A percentile compares a stretch with the other conserved stretches of the same genome.
Evolutionary conservation across 176 grass and related monocot genomes (phyloP).

Genomic region (Avena eriantha): DNA sequence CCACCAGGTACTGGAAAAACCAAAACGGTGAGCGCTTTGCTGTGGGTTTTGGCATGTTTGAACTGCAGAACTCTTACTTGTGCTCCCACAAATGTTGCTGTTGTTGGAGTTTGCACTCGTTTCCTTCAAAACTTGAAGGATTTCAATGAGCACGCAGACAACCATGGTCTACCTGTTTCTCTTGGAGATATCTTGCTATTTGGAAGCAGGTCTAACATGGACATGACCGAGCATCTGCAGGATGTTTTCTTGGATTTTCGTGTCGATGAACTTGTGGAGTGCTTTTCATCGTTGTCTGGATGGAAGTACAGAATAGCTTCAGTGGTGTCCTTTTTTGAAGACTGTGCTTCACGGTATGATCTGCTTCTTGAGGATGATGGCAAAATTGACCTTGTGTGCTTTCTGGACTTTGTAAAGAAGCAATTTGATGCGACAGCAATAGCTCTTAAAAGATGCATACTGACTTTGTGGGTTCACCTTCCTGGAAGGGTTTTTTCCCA

Average conservation of each 20-base stretch:
- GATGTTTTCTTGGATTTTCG: constrained; percentile 83
- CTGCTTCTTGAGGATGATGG: constrained; percentile 42
- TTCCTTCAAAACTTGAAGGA: constrained; percentile 58
- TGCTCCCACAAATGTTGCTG: constrained; percentile 81
- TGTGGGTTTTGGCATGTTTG: constrained; percentile 58
- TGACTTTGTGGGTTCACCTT: constrained; percentile 59
- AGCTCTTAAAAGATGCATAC: constrained; percentile 55
- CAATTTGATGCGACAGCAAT: constrained; percentile 44
- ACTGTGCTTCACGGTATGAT: constrained; percentile 52
- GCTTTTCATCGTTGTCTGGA: constrained; percentile 58
- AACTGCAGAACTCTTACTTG: constrained; percentile 75
- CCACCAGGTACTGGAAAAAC: constrained; percentile 94
- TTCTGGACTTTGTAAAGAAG: constrained; percentile 62
- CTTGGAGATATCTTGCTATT: constrained; percentile 71
- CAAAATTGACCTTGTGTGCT: constrained; percentile 7
- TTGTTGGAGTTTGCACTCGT: constrained; percentile 62
- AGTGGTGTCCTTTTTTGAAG: constrained; percentile 63
- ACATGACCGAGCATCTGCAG: constrained; percentile 58
- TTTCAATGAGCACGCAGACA: constrained; percentile 11
- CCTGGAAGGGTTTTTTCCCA: constrained; percentile 49
- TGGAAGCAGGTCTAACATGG: constrained; percentile 63
- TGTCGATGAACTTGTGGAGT: constrained; percentile 56
- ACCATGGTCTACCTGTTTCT: constrained; percentile 38
- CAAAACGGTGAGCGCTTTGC: constrained; percentile 56
- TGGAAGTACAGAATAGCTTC: constrained; percentile 57